A percentile compares a stretch with the other conserved stretches of the same genome.
phyloP scores from a whole-genome alignment of 805 yeast species.

The Saccharomycopsis sp. region DNA sequence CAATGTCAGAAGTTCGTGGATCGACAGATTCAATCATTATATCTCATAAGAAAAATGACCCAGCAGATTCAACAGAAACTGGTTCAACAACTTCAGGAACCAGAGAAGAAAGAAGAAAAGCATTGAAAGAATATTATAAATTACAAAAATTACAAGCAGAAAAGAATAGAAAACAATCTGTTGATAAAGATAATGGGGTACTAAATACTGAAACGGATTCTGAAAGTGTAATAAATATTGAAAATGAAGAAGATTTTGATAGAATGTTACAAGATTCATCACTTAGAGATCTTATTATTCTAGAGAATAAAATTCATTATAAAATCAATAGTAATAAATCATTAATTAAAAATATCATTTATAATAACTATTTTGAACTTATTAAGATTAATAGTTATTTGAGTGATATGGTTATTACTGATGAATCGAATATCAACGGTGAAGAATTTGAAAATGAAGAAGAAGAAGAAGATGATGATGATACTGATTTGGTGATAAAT shows the following conservation, averaged over 20 bases:
- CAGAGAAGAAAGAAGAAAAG: constrained; percentile 18
- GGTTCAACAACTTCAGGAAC: too few species aligned
- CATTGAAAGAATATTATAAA: constrained; percentile 20
- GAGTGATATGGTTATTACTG: too few species aligned
- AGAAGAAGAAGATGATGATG: constrained; percentile 5
- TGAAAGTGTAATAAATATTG: constrained; percentile 22
- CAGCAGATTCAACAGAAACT: too few species aligned
- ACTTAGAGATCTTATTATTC: constrained; percentile 18
- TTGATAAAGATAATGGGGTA: constrained; percentile 37
- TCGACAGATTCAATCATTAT: too few species aligned
- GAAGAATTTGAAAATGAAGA: too few species aligned
- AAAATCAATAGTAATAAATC: constrained; percentile 14
- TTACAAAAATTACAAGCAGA: constrained; percentile 23
- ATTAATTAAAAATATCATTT: constrained; percentile 16
- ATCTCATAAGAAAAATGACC: too few species aligned
- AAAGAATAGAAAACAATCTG: constrained; percentile 20
- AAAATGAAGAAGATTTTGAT: constrained; percentile 19
- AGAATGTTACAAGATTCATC: constrained; percentile 15
- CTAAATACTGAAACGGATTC: constrained; percentile 40
- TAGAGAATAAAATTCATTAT: constrained; percentile 16
- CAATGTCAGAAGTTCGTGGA: too few species aligned
- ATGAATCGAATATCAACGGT: not conserved
- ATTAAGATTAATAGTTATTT: constrained; percentile 14
- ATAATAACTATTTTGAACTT: constrained; percentile 17
- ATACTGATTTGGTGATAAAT: not conserved